Evolutionary conservation across 495 filamentous ascomycete genomes (phyloP), one percentile per base, ranked within the genome.

Genomic region (Trichoderma virens): DNA sequence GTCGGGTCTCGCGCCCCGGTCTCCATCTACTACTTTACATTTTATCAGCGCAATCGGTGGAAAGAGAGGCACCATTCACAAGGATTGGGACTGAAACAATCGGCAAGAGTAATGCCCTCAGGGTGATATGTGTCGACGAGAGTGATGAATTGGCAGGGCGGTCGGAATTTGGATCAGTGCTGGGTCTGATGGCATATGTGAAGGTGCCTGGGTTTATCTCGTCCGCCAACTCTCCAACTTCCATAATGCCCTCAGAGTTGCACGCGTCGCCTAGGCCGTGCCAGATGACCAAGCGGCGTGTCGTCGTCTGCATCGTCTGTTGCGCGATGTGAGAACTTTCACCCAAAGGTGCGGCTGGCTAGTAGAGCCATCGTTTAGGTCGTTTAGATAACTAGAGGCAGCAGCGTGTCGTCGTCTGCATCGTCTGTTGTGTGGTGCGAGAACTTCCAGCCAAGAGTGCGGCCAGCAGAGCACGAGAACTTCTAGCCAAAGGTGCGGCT

Each of bases 231-330:
- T 79, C 72, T 60, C 83, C 91, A 23, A 95, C 79, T 32, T 76
- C 66, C 60, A 79, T 78, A 25, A 97, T 79, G 43, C 92, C 93
- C 5, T 92, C 88, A 60, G 85, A 85, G 45, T 85, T 80, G 78
- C 86, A 96, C 76, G 84, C 84, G 72, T 89, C 86, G 69, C 84
- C 85, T 65, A 80, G 75, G 18, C 79, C 93, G 74, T 98, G 94
- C 94, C 94, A 98, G 71, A 98, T 90, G 16, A 98, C 82, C 20
- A 98, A 95, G 82, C 5, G 90, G 90, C 2, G 80, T 84, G 65
- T 83, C 82, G 69, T 81, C 73, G 13, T 74, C 72, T 56, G 78
- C 71, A 35, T 74, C 75, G 68, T 68, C 69, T 41, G 66, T 65
- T 20, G 59, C 51, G 20, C 3, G 31, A 5, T 30, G 51, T 5